phyloP scores from a whole-genome alignment of 2,329 filamentous ascomycete species.

The Aspergillus thermomutatus region DNA sequence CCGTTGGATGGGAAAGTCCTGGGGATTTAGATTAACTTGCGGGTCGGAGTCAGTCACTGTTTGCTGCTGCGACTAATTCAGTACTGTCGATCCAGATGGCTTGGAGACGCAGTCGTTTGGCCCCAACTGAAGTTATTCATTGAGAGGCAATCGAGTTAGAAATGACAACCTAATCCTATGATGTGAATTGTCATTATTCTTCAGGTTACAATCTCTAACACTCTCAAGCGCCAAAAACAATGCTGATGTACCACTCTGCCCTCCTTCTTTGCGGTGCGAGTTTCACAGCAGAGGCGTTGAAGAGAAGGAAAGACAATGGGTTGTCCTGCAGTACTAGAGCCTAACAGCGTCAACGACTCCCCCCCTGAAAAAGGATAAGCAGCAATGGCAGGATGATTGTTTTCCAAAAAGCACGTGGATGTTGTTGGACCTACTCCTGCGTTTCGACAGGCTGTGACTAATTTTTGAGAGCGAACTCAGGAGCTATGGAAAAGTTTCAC shows the following conservation, averaged over 20 bases:
- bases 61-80: slow-evolving; percentile 18
- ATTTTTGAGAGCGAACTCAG: neutral
- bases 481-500: slow-evolving; percentile 8
- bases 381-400: slow-evolving; percentile 3
- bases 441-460: slow-evolving; percentile 1
- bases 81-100: slow-evolving; percentile 9
- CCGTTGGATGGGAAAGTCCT: slow-evolving; percentile 21
- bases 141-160: neutral
- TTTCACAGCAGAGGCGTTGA: slow-evolving; percentile 34
- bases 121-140: neutral
- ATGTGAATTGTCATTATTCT: neutral
- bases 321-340: slow-evolving; percentile 27
- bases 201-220: neutral
- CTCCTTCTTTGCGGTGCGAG: slow-evolving; percentile 10
- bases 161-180: neutral
- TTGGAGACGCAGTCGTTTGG: slow-evolving; percentile 12
- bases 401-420: slow-evolving; percentile 1
- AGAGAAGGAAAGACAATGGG: slow-evolving; percentile 23
- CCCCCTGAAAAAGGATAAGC: neutral
- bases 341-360: slow-evolving; percentile 13
- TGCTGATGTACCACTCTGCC: slow-evolving; percentile 9
- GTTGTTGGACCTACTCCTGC: neutral
- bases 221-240: neutral
- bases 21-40: slow-evolving; percentile 11
- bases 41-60: slow-evolving; percentile 14